phyloP scores from a whole-genome alignment of 805 yeast genomes.

The Saturnispora galanensis region DNA sequence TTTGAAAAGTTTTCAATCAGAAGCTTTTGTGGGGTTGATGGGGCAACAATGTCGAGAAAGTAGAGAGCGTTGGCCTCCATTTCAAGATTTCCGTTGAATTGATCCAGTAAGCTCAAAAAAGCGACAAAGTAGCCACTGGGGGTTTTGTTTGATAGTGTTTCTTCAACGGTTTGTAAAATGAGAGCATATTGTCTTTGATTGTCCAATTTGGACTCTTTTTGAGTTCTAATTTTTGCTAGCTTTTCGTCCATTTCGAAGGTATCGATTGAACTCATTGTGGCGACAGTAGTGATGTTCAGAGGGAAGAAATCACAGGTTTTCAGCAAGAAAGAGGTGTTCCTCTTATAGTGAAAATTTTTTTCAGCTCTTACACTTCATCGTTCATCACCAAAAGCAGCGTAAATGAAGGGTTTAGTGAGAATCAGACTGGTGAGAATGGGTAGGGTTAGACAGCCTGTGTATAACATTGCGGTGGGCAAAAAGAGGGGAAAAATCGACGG shows the following conservation, averaged over 20 bases:
- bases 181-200: conserved; percentile 82
- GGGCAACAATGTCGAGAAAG: conserved; percentile 70
- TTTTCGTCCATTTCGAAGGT: conserved; percentile 49
- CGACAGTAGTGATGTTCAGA: too few relatives aligned
- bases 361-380: background rate
- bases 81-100: conserved; percentile 30
- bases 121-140: conserved; percentile 83
- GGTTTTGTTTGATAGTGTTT: conserved; percentile 50
- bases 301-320: too few relatives aligned
- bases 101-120: conserved; percentile 71
- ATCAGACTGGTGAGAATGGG: conserved; percentile 92
- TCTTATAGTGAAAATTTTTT: background rate
- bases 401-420: conserved; percentile 64
- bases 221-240: conserved; percentile 59
- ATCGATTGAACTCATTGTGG: background rate
- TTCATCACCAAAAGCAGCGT: background rate
- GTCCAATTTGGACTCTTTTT: conserved; percentile 67
- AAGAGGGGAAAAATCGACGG: conserved; percentile 70
- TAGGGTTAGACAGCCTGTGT: conserved; percentile 74
- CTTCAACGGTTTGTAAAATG: conserved; percentile 83
- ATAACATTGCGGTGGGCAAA: conserved; percentile 85
- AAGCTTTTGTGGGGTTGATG: conserved; percentile 59
- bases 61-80: conserved; percentile 63
- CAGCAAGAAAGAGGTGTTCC: background rate
- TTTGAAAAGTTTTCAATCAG: conserved; percentile 68